These are phyloP conservation scores for Xylaria sp. DNA, from an alignment of 2,329 filamentous ascomycete genomes.

Conservation along the genomic window DNA sequence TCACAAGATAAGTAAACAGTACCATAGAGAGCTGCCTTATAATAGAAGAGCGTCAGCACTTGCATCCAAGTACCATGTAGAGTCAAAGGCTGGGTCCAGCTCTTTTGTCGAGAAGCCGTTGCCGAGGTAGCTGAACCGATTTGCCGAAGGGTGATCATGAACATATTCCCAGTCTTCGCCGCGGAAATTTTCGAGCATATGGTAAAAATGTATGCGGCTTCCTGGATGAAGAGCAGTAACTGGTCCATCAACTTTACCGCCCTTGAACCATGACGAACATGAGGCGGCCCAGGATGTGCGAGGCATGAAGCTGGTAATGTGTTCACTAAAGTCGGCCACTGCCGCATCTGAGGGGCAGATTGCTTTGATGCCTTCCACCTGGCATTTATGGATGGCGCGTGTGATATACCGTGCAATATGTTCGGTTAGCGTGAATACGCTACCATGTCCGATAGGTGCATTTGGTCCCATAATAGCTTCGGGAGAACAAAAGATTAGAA, in stretches of 20 bases:
- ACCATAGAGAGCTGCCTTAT: constrained; percentile 15
- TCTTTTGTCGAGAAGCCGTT: constrained; percentile 64
- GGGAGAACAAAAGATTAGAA: constrained; percentile 15
- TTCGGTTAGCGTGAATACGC: constrained; percentile 62
- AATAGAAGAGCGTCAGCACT: constrained; percentile 31
- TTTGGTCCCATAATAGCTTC: constrained; percentile 64
- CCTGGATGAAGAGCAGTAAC: constrained; percentile 64
- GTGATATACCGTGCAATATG: constrained; percentile 65
- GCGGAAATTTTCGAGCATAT: constrained; percentile 62
- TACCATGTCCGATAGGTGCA: constrained; percentile 62
- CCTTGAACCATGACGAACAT: constrained; percentile 65
- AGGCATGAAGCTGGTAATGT: constrained; percentile 63
- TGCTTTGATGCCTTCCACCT: constrained; percentile 61
- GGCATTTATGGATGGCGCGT: constrained; percentile 60
- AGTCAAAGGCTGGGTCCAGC: constrained; percentile 52
- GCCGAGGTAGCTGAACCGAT: constrained; percentile 63
- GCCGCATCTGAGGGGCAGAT: constrained; percentile 59
- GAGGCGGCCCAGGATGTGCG: constrained; percentile 61
- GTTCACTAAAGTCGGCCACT: constrained; percentile 63
- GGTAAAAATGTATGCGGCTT: constrained; percentile 63
- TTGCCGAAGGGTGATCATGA: constrained; percentile 53
- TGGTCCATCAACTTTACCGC: constrained; percentile 55
- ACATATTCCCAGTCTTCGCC: constrained; percentile 66
- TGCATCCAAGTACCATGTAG: constrained; percentile 58
- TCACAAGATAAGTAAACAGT: not conserved